Percentiles rank a stretch among this genome's conserved stretches.
These are phyloP conservation scores for Pezicula radicicola DNA, from an alignment of 2,329 filamentous ascomycete genomes.

Conservation along the genomic window DNA sequence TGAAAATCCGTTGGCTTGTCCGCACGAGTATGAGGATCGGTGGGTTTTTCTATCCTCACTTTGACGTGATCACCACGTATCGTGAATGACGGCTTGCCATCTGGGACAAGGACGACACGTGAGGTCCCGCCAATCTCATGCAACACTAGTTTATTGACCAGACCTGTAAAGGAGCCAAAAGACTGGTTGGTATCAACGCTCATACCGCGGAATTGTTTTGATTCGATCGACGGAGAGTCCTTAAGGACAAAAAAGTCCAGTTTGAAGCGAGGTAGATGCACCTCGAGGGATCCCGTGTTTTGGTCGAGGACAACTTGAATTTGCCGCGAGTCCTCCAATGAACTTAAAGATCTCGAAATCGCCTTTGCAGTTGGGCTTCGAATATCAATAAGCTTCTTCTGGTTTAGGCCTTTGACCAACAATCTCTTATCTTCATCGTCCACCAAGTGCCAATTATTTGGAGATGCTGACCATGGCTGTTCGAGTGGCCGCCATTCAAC, in stretches of 20 bases:
- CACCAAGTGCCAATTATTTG: slow-evolving; percentile 23
- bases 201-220: slow-evolving; percentile 48
- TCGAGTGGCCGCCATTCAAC: slow-evolving; percentile 19
- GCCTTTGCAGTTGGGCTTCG: slow-evolving; percentile 30
- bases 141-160: slow-evolving; percentile 48
- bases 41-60: slow-evolving; percentile 31
- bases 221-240: slow-evolving; percentile 31
- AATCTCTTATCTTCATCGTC: neutral
- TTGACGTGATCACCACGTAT: slow-evolving; percentile 26
- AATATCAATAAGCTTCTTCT: slow-evolving; percentile 28
- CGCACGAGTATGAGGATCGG: slow-evolving; percentile 20
- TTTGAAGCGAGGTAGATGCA: slow-evolving; percentile 44
- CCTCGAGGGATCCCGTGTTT: slow-evolving; percentile 22
- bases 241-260: slow-evolving; percentile 41
- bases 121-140: slow-evolving; percentile 12
- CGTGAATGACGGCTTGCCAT: slow-evolving; percentile 27
- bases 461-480: slow-evolving; percentile 25
- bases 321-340: slow-evolving; percentile 32
- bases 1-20: slow-evolving; percentile 1
- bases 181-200: slow-evolving; percentile 42
- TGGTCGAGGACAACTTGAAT: slow-evolving; percentile 32
- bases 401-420: slow-evolving; percentile 16
- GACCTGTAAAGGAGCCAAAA: slow-evolving; percentile 45
- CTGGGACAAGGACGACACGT: slow-evolving; percentile 36
- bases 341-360: slow-evolving; percentile 30